Evolutionary conservation across 768 basidiomycete species (phyloP), one percentile per base, ranked within the genome.

Genomic region (Auricularia sp.): DNA sequence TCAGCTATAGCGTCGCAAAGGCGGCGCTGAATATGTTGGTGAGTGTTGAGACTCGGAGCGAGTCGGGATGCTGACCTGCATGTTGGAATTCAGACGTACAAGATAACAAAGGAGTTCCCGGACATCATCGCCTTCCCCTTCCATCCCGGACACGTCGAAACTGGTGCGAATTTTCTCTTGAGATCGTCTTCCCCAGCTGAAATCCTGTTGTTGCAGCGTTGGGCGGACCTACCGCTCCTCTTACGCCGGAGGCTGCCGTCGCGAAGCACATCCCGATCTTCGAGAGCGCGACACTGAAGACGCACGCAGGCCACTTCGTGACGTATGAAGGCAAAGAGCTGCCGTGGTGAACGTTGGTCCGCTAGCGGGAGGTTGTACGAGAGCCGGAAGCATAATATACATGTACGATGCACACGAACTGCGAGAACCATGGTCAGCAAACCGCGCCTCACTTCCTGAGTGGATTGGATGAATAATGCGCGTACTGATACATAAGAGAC

Each of bases 1-100:
- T 75, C 21, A 71, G 72, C 33, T 79, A 79, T 66, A 73, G 71
- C 21, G 73, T 78, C 65, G 75, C 71, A 54, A 78, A 79, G 70
- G 71, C 72, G 11, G 77, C 74, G 14, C 66, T 78, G 60, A 77
- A 77, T 62, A 79, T 78, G 77, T 70, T 78, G 59, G 77, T 78
- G 61, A 36, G 74, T 68, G 36, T 10, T 35, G 6, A 59, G 21
- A 21, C 6, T 44, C 43, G 43, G 29, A 29, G 2, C 29, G 29
- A 29, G 29, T 29, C 29, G 29, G 29, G 29, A 29, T 29, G 29
- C 29, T 29, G 29, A 29, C 29, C 29, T 29, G 29, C 29, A 29
- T 29, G 29, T 29, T 29, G 29, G 29, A 29, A 29, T 29, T 29
- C 67, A 76, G 76, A 75, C 74, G 18, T 74, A 74, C 62, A 79